Conservation (phyloP, 371 early-diverging fungal species). For the Mortierella polycephala region DNA sequence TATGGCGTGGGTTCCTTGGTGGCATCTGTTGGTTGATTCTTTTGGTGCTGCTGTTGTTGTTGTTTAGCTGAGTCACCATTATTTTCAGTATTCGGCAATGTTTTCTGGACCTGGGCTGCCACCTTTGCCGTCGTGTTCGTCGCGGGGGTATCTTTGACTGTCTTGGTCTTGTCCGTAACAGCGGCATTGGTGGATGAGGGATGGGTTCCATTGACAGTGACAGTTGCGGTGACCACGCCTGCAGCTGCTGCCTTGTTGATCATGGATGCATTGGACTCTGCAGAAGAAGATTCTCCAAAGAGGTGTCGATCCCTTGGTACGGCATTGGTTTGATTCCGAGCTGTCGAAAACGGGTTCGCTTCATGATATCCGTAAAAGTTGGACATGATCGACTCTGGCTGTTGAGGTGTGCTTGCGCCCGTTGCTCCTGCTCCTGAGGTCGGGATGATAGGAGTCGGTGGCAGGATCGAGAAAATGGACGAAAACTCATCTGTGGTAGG, state of each 20-base stretch:
- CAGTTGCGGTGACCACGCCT: background rate
- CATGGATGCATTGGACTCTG: conserved; percentile 31
- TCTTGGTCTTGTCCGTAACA: too few species aligned
- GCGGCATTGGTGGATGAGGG: background rate
- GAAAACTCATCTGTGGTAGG: conserved; percentile 59
- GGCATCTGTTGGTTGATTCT: too few species aligned
- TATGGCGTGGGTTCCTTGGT: too few species aligned
- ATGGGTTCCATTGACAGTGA: background rate
- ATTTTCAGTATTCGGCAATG: too few species aligned
- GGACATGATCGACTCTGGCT: conserved; percentile 24
- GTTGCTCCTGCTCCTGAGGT: conserved; percentile 20
- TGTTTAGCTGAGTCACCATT: too few species aligned
- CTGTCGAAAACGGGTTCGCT: conserved; percentile 38
- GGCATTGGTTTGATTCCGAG: conserved; percentile 26
- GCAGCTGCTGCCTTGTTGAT: conserved; percentile 9
- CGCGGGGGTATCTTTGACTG: too few species aligned
- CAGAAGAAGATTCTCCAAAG: conserved; percentile 49
- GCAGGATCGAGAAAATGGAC: conserved; percentile 62
- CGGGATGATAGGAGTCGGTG: conserved; percentile 58
- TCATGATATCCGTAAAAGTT: conserved; percentile 49
- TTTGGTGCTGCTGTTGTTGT: too few species aligned
- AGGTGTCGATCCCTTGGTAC: conserved; percentile 32
- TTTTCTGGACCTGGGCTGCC: too few species aligned
- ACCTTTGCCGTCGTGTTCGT: too few species aligned
- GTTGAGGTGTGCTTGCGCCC: conserved; percentile 31